Conservation (phyloP, 352 stramenopile genomes). For the Globisporangium nunn region DNA sequence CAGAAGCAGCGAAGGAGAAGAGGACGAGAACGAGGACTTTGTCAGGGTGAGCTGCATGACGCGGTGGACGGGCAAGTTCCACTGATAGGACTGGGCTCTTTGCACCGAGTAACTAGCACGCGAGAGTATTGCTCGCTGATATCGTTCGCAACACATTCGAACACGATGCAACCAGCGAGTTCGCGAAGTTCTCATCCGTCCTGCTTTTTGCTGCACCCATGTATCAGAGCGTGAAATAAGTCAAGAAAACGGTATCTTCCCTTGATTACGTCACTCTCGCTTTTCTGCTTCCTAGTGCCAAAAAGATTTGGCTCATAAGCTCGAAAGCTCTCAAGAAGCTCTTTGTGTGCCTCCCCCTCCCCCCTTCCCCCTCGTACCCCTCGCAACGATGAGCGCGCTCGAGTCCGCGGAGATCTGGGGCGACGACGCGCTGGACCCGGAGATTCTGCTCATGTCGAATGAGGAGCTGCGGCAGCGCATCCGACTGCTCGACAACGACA, state of each 20-base stretch:
- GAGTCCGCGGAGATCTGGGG: conserved; percentile 64
- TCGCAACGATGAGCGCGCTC: conserved; percentile 43
- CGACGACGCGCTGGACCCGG: conserved; percentile 68
- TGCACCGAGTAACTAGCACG: too few relatives aligned
- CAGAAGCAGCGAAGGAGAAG: too few relatives aligned
- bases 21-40: conserved; percentile 15
- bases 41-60: conserved; percentile 41
- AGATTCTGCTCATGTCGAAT: conserved; percentile 93
- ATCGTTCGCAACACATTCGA: too few relatives aligned
- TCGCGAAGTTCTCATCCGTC: too few relatives aligned
- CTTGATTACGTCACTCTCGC: background rate
- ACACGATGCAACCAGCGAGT: too few relatives aligned
- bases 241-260: background rate
- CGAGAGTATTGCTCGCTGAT: background rate
- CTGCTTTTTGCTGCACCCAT: too few relatives aligned
- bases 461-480: conserved; percentile 95
- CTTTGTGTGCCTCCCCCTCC: background rate
- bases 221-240: background rate
- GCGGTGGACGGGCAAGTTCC: conserved; percentile 65
- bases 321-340: background rate
- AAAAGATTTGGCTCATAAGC: conserved; percentile 1
- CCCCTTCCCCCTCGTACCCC: background rate
- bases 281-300: background rate
- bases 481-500: conserved; percentile 94
- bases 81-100: conserved; percentile 17